Percentiles rank a stretch among this genome's conserved stretches.
phyloP scores from a whole-genome alignment of 1,284 basidiomycete species.

The Trichosporon sp. region DNA sequence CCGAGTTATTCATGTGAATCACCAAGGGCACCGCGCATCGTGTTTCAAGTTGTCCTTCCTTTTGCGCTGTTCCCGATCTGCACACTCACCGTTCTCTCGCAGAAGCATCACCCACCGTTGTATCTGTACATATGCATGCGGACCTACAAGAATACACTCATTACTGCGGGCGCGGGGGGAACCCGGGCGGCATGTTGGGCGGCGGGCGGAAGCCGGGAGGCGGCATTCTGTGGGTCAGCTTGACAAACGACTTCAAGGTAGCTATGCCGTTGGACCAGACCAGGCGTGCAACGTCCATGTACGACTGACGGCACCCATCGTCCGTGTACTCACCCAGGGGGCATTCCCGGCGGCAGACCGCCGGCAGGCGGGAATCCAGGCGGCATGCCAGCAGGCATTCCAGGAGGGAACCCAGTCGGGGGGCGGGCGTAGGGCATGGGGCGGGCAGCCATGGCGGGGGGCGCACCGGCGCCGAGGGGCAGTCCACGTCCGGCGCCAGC shows the following conservation, averaged over 20 bases:
- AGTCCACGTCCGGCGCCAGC: constrained; percentile 89
- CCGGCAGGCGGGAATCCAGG: constrained; percentile 46
- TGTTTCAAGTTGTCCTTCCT: too few relatives aligned
- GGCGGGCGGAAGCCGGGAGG: constrained; percentile 77
- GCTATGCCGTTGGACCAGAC: too few relatives aligned
- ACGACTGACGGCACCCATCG: not conserved
- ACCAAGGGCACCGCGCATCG: too few relatives aligned
- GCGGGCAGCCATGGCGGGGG: too few relatives aligned
- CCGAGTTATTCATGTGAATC: too few relatives aligned
- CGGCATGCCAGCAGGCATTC: constrained; percentile 60
- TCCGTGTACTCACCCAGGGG: constrained; percentile 32
- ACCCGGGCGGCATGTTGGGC: constrained; percentile 73
- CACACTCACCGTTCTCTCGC: not conserved
- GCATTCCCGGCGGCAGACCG: constrained; percentile 32
- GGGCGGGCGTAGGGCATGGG: too few relatives aligned
- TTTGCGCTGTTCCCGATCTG: too few relatives aligned
- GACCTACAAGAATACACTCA: constrained; percentile 18
- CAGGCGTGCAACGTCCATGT: too few relatives aligned
- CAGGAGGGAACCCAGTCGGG: constrained; percentile 66
- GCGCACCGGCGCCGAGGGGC: too few relatives aligned
- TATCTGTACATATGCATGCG: constrained; percentile 26
- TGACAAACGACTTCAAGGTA: too few relatives aligned
- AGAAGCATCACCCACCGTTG: not conserved
- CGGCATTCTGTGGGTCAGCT: constrained; percentile 56
- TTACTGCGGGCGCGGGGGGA: constrained; percentile 33